These are phyloP conservation scores for Cutaneotrichosporon cavernicola DNA, from an alignment of 1,284 basidiomycete species.

Conservation along the genomic window DNA sequence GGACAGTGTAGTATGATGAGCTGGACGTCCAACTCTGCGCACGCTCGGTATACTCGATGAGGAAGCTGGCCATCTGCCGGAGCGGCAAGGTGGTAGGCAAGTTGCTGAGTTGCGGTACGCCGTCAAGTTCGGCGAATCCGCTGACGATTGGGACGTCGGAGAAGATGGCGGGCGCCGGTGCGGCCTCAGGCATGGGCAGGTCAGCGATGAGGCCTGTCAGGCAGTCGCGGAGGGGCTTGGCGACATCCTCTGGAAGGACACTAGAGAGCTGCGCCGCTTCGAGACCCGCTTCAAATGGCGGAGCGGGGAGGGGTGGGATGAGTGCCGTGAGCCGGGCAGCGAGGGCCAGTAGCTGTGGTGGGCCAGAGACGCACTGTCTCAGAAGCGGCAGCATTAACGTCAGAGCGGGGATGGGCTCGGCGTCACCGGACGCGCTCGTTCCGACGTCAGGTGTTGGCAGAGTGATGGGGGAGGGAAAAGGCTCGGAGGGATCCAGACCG, in stretches of 20 bases:
- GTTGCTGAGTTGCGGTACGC: not conserved
- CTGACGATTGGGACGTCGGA: not conserved
- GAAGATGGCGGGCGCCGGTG: constrained; percentile 11
- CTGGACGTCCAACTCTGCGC: constrained; percentile 20
- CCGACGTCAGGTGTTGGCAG: constrained; percentile 33
- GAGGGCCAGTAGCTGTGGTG: constrained; percentile 27
- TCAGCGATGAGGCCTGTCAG: constrained; percentile 47
- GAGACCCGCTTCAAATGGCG: constrained; percentile 45
- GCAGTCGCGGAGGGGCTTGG: constrained; percentile 35
- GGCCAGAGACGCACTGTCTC: constrained; percentile 26
- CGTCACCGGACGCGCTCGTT: constrained; percentile 22
- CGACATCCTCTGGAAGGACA: constrained; percentile 37
- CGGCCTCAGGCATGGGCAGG: constrained; percentile 25
- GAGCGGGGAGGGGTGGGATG: constrained; percentile 41
- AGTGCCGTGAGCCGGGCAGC: constrained; percentile 29
- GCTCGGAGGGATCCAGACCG: constrained; percentile 24
- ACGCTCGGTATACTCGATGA: constrained; percentile 30
- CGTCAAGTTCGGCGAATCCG: constrained; percentile 14
- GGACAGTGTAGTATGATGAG: constrained; percentile 8
- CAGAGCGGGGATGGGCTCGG: constrained; percentile 29
- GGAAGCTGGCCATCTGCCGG: constrained; percentile 23
- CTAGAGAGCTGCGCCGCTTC: constrained; percentile 41
- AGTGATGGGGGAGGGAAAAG: constrained; percentile 19
- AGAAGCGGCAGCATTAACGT: constrained; percentile 41
- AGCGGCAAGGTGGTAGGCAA: constrained; percentile 22